A percentile compares a stretch with the other conserved stretches of the same genome.
Evolutionary conservation across 2,329 filamentous ascomycete species (phyloP).

Genomic region (Gremmenia infestans): DNA sequence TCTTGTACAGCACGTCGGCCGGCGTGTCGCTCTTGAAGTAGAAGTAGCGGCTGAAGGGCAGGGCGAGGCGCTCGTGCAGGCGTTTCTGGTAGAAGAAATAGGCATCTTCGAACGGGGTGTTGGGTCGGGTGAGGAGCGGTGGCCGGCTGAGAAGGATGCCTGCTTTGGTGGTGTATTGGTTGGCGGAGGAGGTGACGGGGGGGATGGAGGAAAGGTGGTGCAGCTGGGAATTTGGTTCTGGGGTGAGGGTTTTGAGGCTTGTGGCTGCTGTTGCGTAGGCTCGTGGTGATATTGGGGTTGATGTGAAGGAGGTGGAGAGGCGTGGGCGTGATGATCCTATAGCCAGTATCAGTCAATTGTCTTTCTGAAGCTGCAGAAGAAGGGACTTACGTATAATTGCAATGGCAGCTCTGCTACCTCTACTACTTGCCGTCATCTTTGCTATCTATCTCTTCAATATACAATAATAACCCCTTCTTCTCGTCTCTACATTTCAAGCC

Average conservation of each 20-base stretch:
- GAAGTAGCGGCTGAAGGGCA: conserved; percentile 85
- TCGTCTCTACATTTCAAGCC: not conserved
- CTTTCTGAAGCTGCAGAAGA: not conserved
- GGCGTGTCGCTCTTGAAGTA: conserved; percentile 93
- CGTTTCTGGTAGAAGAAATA: conserved; percentile 98
- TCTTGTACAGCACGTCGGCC: conserved; percentile 80
- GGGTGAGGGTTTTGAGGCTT: conserved; percentile 20
- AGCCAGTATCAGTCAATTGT: conserved; percentile 1
- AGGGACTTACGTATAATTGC: conserved; percentile 45
- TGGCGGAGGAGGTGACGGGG: conserved; percentile 17
- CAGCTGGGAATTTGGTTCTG: conserved; percentile 26
- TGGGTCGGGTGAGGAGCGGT: conserved; percentile 77
- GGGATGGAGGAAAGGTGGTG: conserved; percentile 31
- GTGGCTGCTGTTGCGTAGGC: conserved; percentile 28
- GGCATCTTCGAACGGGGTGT: conserved; percentile 83
- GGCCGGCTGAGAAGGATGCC: conserved; percentile 84
- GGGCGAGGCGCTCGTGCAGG: conserved; percentile 83
- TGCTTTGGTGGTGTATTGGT: conserved; percentile 45
- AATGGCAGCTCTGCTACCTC: conserved; percentile 47
- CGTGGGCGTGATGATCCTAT: conserved; percentile 24
- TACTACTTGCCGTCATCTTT: conserved; percentile 52
- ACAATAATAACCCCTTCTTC: not conserved
- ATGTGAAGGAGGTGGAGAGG: conserved; percentile 19
- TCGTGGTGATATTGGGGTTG: conserved; percentile 10
- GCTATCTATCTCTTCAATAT: not conserved